Evolutionary conservation across 1,139 yeast species (phyloP).

Genomic region (Pichia sp.): DNA sequence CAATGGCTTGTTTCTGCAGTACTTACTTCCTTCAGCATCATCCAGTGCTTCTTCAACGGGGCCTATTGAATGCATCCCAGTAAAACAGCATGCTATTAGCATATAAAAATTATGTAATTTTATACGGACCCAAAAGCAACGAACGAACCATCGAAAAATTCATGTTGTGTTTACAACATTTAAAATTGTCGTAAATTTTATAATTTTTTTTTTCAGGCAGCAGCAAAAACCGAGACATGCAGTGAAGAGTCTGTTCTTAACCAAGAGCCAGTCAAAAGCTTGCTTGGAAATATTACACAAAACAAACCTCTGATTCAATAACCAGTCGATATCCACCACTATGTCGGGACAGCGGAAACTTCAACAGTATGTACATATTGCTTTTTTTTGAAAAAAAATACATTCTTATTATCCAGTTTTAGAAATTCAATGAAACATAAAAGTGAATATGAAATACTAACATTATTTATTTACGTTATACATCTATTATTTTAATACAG

Average conservation of each 20-base stretch:
- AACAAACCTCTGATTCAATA: too few relatives aligned
- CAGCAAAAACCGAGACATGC: not conserved
- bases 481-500: conserved; percentile 15
- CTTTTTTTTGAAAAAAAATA: too few relatives aligned
- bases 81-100: not conserved
- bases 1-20: conserved; percentile 13
- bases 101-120: too few relatives aligned
- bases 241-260: not conserved
- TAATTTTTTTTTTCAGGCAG: not conserved
- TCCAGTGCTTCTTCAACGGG: not conserved
- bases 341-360: conserved; percentile 31
- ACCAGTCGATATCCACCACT: too few relatives aligned
- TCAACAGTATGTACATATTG: conserved; percentile 29
- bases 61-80: not conserved
- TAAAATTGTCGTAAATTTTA: not conserved
- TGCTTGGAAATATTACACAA: too few relatives aligned
- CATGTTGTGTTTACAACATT: not conserved
- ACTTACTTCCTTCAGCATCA: conserved; percentile 1
- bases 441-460: too few relatives aligned
- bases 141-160: too few relatives aligned
- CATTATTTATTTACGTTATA: conserved; percentile 3
- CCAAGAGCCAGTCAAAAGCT: too few relatives aligned
- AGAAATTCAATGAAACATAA: too few relatives aligned
- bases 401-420: too few relatives aligned
- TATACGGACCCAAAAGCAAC: too few relatives aligned